phyloP scores from a whole-genome alignment of 208 protist genomes.

The Acanthamoeba triangularis region DNA sequence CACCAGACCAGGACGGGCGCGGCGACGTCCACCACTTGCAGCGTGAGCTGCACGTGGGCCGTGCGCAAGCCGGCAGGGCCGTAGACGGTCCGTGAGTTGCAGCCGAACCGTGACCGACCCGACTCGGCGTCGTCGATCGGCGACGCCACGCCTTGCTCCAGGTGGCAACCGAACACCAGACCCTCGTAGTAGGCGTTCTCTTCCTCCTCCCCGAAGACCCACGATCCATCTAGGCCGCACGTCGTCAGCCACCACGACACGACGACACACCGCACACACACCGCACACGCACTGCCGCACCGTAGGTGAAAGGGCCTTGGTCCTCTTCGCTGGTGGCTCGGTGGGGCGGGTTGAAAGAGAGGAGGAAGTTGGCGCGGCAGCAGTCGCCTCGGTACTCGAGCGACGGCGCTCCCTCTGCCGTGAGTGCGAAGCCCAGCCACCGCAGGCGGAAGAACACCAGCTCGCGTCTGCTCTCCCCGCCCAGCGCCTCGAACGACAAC shows the following conservation, averaged over 20 bases:
- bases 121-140: not conserved
- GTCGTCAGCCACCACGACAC: too few relatives aligned
- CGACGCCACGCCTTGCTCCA: not conserved
- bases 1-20: not conserved
- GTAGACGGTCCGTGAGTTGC: not conserved
- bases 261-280: not conserved
- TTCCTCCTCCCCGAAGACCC: not conserved
- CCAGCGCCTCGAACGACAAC: not conserved
- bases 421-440: not conserved
- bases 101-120: too few relatives aligned
- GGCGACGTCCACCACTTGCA: not conserved
- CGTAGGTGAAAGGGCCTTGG: not conserved
- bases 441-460: not conserved
- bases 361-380: not conserved
- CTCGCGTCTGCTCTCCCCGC: not conserved
- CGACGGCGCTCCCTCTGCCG: not conserved
- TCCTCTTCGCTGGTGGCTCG: not conserved
- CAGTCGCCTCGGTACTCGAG: not conserved
- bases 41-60: not conserved
- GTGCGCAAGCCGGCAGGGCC: not conserved
- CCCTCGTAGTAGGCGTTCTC: not conserved
- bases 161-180: not conserved
- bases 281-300: not conserved
- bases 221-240: not conserved
- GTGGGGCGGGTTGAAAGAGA: not conserved